Percentiles rank a stretch among this genome's conserved stretches.
phyloP scores from a whole-genome alignment of 2,329 filamentous ascomycete genomes.

The Aureobasidium uvarum region DNA sequence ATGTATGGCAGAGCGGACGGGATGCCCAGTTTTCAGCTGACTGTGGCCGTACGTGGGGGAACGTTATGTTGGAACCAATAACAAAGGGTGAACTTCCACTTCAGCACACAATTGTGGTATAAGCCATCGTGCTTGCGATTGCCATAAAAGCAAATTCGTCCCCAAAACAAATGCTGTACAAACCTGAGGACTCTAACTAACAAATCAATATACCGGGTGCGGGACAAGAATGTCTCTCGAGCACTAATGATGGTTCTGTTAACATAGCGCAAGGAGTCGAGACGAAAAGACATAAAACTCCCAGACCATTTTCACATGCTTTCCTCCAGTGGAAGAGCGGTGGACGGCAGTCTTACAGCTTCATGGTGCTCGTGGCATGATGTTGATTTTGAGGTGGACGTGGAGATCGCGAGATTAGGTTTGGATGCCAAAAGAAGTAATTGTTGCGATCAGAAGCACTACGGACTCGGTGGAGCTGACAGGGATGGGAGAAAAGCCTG shows the following conservation, averaged over 20 bases:
- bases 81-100: too few species aligned
- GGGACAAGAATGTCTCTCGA: background rate
- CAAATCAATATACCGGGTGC: too few species aligned
- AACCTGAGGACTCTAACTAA: too few species aligned
- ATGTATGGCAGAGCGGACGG: constrained; percentile 21
- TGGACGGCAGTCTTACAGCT: background rate
- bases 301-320: background rate
- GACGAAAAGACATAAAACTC: background rate
- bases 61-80: too few species aligned
- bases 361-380: background rate
- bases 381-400: background rate
- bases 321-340: background rate
- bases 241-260: background rate
- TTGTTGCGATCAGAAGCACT: background rate
- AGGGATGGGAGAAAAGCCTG: background rate
- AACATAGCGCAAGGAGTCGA: background rate
- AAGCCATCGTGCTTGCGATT: too few species aligned
- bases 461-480: background rate
- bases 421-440: constrained; percentile 12
- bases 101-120: too few species aligned
- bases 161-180: too few species aligned
- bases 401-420: constrained; percentile 18
- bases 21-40: constrained; percentile 21
- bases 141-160: too few species aligned
- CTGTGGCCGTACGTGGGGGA: constrained; percentile 1